A percentile compares a stretch with the other conserved stretches of the same genome.
Conservation (phyloP, 1,284 basidiomycete genomes). For the Fomitopsis palustris region DNA sequence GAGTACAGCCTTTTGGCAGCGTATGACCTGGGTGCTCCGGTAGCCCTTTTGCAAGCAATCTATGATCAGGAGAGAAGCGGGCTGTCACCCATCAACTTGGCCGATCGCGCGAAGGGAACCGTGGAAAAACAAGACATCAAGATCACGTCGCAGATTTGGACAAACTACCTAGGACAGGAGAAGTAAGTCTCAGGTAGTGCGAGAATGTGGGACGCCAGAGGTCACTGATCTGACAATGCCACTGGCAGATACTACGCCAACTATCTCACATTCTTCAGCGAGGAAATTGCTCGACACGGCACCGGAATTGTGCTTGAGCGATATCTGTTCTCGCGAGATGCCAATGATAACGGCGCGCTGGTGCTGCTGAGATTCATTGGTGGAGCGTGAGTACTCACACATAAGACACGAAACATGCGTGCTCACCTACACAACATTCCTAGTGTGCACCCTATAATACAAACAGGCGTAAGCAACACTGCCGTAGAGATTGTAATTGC, state of each 20-base stretch:
- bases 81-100: slow-evolving; percentile 44
- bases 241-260: slow-evolving; percentile 50
- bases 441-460: slow-evolving; percentile 62
- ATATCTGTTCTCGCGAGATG: slow-evolving; percentile 51
- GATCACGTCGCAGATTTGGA: slow-evolving; percentile 51
- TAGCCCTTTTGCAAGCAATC: slow-evolving; percentile 48
- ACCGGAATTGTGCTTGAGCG: slow-evolving; percentile 41
- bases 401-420: neutral
- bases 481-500: neutral
- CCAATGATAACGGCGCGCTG: slow-evolving; percentile 41
- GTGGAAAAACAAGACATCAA: slow-evolving; percentile 33
- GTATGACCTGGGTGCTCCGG: slow-evolving; percentile 61
- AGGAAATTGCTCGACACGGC: slow-evolving; percentile 42
- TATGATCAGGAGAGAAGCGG: slow-evolving; percentile 40
- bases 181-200: slow-evolving; percentile 34
- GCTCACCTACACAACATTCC: neutral
- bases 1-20: slow-evolving; percentile 49
- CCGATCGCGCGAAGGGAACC: slow-evolving; percentile 30
- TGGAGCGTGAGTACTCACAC: slow-evolving; percentile 46
- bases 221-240: neutral
- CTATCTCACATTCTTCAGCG: slow-evolving; percentile 56
- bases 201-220: neutral
- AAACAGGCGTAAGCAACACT: slow-evolving; percentile 48
- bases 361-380: slow-evolving; percentile 57
- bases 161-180: slow-evolving; percentile 48